Percentiles rank a stretch among this genome's conserved stretches.
Conservation (phyloP, 257 asterid genomes). For the Voacanga thouarsii region DNA sequence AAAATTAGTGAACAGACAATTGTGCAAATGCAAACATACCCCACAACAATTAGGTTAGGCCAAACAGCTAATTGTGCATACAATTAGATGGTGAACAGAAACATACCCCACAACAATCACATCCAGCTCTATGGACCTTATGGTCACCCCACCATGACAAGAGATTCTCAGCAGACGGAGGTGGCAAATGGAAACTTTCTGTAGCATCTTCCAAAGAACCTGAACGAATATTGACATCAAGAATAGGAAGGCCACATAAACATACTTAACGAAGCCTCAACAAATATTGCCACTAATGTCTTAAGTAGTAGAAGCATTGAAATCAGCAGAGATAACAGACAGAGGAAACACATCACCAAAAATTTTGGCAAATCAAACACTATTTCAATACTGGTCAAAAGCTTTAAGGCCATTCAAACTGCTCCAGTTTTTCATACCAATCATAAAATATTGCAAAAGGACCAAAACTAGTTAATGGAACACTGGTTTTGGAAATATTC, state of each 20-base stretch:
- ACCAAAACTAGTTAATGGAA: neutral
- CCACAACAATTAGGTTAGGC: neutral
- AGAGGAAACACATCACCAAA: neutral
- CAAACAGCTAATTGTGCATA: neutral
- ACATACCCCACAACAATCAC: slow-evolving; percentile 70
- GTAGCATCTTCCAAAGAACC: slow-evolving; percentile 4
- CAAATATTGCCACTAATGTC: neutral
- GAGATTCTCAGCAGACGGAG: slow-evolving; percentile 31
- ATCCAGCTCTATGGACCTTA: slow-evolving; percentile 48
- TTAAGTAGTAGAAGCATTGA: neutral
- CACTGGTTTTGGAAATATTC: neutral
- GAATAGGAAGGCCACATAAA: neutral
- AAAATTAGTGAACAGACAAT: neutral
- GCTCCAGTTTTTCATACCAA: neutral
- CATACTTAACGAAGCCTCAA: neutral
- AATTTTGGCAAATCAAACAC: neutral
- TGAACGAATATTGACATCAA: neutral
- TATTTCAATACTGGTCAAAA: neutral
- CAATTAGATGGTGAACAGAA: slow-evolving; percentile 5
- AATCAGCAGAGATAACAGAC: neutral
- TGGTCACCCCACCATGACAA: slow-evolving; percentile 33
- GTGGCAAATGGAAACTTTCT: slow-evolving; percentile 22
- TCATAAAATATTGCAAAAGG: neutral
- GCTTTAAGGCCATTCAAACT: neutral
- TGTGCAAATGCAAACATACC: no score